Conservation (phyloP, 371 early-diverging fungal species). For the Actinomucor elegans region DNA sequence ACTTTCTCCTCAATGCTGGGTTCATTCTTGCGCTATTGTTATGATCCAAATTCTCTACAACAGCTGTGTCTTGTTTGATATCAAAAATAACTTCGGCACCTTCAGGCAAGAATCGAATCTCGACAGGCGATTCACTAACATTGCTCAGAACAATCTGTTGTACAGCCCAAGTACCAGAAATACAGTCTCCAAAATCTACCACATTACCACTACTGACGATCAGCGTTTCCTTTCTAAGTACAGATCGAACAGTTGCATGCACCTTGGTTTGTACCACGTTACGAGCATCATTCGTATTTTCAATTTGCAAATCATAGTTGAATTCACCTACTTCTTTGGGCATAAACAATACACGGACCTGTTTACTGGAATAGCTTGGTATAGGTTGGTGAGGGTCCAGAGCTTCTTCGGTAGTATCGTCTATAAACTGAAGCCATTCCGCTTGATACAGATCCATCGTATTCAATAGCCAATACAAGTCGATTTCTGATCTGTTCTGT, state of each 20-base stretch:
- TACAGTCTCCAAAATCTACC: constrained; percentile 94
- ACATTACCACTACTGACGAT: constrained; percentile 75
- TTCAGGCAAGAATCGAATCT: constrained; percentile 80
- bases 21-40: background rate
- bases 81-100: constrained; percentile 75
- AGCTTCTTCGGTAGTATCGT: constrained; percentile 71
- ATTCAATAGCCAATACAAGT: constrained; percentile 85
- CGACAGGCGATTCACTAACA: constrained; percentile 75
- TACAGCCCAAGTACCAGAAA: constrained; percentile 81
- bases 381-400: constrained; percentile 56
- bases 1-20: constrained; percentile 10
- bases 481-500: constrained; percentile 90
- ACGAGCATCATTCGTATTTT: constrained; percentile 86
- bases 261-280: constrained; percentile 83
- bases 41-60: background rate
- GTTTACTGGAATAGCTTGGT: constrained; percentile 68
- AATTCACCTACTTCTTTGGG: constrained; percentile 90
- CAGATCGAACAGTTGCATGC: constrained; percentile 80
- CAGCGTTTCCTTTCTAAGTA: constrained; percentile 74
- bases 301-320: constrained; percentile 82
- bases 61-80: constrained; percentile 27
- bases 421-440: constrained; percentile 70
- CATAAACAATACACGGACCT: constrained; percentile 82
- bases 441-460: constrained; percentile 64
- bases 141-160: constrained; percentile 83